Evolutionary conservation across 2,329 filamentous ascomycete species (phyloP), one percentile per base, ranked within the genome.

Genomic region (Aspergillus alliaceus): DNA sequence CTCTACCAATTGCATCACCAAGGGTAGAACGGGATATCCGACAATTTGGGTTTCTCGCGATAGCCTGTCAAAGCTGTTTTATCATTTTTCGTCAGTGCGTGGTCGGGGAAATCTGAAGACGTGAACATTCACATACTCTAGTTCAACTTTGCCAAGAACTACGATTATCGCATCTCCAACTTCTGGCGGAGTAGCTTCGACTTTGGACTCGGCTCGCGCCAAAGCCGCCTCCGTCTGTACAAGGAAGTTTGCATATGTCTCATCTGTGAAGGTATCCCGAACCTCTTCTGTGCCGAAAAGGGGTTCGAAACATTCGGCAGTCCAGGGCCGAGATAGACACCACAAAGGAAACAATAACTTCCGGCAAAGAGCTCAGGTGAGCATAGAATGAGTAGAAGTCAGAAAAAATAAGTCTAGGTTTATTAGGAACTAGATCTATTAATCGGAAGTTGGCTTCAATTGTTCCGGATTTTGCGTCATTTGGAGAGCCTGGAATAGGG

Each of bases 231-330:
- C 82, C 8, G 79, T 80, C 35, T 82, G 78, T 8, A 83, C 74
- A 56, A 27, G 9, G 15, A 22, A 46, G n/a, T 22, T 53, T 5
- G 39, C 47, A 44, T 31, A 59, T 7, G 54, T 47, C 31, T 58
- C 50, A 6, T 57, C 54, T 5, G 49, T 53, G 34, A 57, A 53
- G 22, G 67, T 63, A 46, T 65, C 72, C 32, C 80, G 75, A 39
- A 82, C 80, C 59, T 82, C 80, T 4, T 81, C 75, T 1, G 79
- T 82, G 9, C 81, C 80, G 55, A 83, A 83, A 1, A 83, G 67
- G 7, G 79, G n/a, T 80, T 3, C 79, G 75, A 61, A 82, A 83
- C 18, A 84, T 75, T 8, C 74, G 72, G 6, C 81, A 83, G 63
- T 84, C 80, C 51, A 82, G 37, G 18, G 40, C 56, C 5, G 56